These are phyloP conservation scores for Gossypium ekmanianum DNA, from an alignment of 345 rosid genomes.

Conservation along the genomic window DNA sequence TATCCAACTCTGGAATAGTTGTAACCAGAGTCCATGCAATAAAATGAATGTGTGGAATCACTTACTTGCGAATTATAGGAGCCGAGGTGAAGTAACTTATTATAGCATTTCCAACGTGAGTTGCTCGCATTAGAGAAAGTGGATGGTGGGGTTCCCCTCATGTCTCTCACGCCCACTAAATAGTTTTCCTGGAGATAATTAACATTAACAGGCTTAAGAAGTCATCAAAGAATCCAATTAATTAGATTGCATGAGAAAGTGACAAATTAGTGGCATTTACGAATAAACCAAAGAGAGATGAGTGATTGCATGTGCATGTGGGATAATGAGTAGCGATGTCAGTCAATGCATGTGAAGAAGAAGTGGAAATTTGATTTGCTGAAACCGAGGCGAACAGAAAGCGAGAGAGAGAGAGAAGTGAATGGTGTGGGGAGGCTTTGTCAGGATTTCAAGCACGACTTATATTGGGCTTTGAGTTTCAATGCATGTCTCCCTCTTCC, in stretches of 20 bases:
- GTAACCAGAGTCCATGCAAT: no score
- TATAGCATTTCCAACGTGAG: background rate
- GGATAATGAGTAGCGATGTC: constrained; percentile 20
- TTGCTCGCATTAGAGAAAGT: constrained; percentile 6
- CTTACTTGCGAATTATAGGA: no score
- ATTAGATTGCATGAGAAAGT: background rate
- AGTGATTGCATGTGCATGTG: constrained; percentile 20
- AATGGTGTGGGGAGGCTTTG: background rate
- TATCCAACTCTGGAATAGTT: no score
- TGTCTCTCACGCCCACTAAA: constrained; percentile 2
- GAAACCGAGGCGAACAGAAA: background rate
- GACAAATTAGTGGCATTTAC: background rate
- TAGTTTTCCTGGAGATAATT: background rate
- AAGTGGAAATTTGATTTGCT: constrained; percentile 12
- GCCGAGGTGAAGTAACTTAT: background rate
- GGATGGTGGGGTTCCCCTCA: background rate
- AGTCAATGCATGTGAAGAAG: constrained; percentile 21
- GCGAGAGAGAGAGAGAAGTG: background rate
- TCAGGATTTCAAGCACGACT: constrained; percentile 6
- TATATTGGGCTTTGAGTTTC: background rate
- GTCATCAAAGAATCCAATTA: background rate
- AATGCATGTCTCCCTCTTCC: background rate
- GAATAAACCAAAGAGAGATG: background rate
- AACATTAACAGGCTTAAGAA: background rate
- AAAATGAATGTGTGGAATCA: no score